These are phyloP conservation scores for Apiospora marii DNA, from an alignment of 2,329 filamentous ascomycete species.

Conservation along the genomic window DNA sequence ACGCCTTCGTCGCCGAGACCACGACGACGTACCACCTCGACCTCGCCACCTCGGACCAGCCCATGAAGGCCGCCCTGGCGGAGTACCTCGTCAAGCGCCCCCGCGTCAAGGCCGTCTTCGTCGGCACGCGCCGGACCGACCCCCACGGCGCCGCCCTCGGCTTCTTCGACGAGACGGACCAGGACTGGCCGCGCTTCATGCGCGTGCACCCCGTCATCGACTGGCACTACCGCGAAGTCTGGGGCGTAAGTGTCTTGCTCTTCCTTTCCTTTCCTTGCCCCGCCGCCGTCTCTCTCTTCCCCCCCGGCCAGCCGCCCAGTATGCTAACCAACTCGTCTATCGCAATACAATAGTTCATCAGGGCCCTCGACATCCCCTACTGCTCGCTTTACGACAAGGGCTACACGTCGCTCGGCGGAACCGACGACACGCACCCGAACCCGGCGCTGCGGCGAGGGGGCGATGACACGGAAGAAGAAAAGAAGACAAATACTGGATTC, in stretches of 20 bases:
- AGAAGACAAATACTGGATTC: constrained; percentile 52
- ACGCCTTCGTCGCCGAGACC: constrained; percentile 79
- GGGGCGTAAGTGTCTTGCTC: constrained; percentile 72
- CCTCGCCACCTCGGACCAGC: constrained; percentile 75
- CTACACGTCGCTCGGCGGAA: constrained; percentile 92
- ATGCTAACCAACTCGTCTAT: constrained; percentile 24
- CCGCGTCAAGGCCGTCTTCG: constrained; percentile 78
- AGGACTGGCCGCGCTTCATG: constrained; percentile 92
- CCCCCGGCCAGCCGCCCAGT: neutral
- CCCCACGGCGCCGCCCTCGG: constrained; percentile 83
- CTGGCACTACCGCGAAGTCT: constrained; percentile 96
- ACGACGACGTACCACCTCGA: constrained; percentile 76
- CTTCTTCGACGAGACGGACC: constrained; percentile 87
- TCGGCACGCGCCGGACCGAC: constrained; percentile 89
- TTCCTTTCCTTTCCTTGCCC: neutral
- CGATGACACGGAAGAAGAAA: constrained; percentile 36
- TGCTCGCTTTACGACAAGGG: constrained; percentile 86
- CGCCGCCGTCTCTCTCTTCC: neutral
- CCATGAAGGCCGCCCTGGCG: constrained; percentile 84
- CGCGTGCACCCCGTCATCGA: constrained; percentile 95
- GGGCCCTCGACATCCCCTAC: constrained; percentile 81
- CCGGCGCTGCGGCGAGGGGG: constrained; percentile 65
- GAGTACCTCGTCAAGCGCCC: constrained; percentile 74
- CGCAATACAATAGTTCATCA: constrained; percentile 71
- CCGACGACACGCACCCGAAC: constrained; percentile 88